Percentiles rank a stretch among this genome's conserved stretches.
Evolutionary conservation across 192 early-diverging fungal genomes (phyloP).

Genomic region (Mortierella antarctica): DNA sequence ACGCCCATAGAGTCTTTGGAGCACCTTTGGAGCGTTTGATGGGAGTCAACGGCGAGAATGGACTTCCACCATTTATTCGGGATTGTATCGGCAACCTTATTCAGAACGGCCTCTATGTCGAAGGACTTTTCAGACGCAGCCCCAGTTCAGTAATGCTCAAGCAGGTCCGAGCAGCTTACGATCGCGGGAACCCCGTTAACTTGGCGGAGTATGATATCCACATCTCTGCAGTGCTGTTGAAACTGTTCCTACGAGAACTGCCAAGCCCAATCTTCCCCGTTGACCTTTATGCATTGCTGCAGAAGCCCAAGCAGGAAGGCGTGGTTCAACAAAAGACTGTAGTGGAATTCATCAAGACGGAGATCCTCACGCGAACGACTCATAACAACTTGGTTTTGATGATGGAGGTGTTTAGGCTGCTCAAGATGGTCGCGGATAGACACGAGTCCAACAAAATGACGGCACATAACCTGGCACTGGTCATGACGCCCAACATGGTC

Average conservation of each 20-base stretch:
- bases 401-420: slow-evolving; percentile 75
- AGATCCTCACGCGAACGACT: slow-evolving; percentile 48
- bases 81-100: slow-evolving; percentile 78
- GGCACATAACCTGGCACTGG: slow-evolving; percentile 80
- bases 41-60: slow-evolving; percentile 77
- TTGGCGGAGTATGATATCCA: slow-evolving; percentile 79
- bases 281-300: slow-evolving; percentile 68
- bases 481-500: slow-evolving; percentile 91
- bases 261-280: slow-evolving; percentile 79
- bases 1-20: slow-evolving; percentile 72
- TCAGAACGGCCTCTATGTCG: slow-evolving; percentile 72
- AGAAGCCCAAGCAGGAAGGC: slow-evolving; percentile 27
- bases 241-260: slow-evolving; percentile 86
- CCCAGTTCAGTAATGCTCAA: slow-evolving; percentile 78
- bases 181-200: slow-evolving; percentile 66
- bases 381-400: slow-evolving; percentile 66
- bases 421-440: slow-evolving; percentile 76
- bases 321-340: slow-evolving; percentile 53
- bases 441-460: slow-evolving; percentile 86
- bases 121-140: slow-evolving; percentile 90
- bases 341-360: slow-evolving; percentile 50
- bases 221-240: slow-evolving; percentile 82
- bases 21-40: slow-evolving; percentile 78
- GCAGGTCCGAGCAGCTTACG: slow-evolving; percentile 69
- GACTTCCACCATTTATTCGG: slow-evolving; percentile 79